Percentiles rank a stretch among this genome's conserved stretches.
Conservation (phyloP, 2,329 filamentous ascomycete species). For the Claviceps monticola region DNA sequence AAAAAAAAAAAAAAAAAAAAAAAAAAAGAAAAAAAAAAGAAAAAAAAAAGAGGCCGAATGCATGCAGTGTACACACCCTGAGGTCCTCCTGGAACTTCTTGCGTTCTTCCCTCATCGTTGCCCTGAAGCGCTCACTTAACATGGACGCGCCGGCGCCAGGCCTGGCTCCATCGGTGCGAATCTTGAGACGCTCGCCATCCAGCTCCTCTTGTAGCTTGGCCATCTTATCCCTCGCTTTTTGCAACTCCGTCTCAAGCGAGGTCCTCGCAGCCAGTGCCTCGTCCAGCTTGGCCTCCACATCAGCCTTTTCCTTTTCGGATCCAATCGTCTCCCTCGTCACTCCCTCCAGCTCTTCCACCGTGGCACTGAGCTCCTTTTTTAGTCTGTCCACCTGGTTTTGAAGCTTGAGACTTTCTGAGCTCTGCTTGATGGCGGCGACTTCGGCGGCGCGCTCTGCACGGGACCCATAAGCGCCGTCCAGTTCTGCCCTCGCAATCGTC, state of each 20-base stretch:
- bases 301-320: slow-evolving; percentile 35
- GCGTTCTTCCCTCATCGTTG: slow-evolving; percentile 42
- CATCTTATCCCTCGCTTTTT: slow-evolving; percentile 22
- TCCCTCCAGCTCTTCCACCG: slow-evolving; percentile 38
- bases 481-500: slow-evolving; percentile 45
- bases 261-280: slow-evolving; percentile 17
- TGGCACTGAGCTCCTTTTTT: slow-evolving; percentile 34
- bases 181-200: slow-evolving; percentile 35
- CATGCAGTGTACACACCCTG: slow-evolving; percentile 23
- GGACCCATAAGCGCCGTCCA: slow-evolving; percentile 47
- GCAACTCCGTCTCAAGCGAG: slow-evolving; percentile 28
- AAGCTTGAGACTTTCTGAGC: slow-evolving; percentile 30
- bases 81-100: slow-evolving; percentile 43
- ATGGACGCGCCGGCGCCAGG: slow-evolving; percentile 32
- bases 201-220: slow-evolving; percentile 35
- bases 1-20: not conserved
- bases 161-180: slow-evolving; percentile 18
- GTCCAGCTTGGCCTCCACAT: slow-evolving; percentile 26
- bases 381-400: slow-evolving; percentile 35
- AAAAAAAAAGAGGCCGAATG: not conserved
- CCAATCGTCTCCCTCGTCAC: slow-evolving; percentile 38
- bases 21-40: no score
- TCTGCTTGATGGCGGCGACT: slow-evolving; percentile 38
- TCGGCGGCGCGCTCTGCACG: slow-evolving; percentile 45
- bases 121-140: slow-evolving; percentile 42